A percentile compares a stretch with the other conserved stretches of the same genome.
Conservation (phyloP, 768 basidiomycete species). For the Hypsizygus marmoreus region DNA sequence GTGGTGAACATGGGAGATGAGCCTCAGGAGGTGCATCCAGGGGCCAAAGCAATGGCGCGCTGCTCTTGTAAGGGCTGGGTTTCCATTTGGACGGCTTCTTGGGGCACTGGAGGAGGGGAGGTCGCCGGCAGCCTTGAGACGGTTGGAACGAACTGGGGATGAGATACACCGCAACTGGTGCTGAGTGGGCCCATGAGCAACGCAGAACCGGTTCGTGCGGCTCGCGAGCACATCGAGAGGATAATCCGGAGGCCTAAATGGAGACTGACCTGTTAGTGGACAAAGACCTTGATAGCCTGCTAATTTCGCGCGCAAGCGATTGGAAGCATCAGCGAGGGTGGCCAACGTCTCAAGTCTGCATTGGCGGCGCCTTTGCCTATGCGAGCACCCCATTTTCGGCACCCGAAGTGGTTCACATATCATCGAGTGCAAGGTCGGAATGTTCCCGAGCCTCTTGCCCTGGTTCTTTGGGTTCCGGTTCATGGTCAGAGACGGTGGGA, state of each 20-base stretch:
- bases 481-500: slow-evolving; percentile 58
- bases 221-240: slow-evolving; percentile 25
- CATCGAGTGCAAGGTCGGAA: slow-evolving; percentile 33
- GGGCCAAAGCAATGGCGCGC: slow-evolving; percentile 35
- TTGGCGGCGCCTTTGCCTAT: slow-evolving; percentile 70
- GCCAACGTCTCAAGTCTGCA: slow-evolving; percentile 59
- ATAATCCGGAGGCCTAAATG: slow-evolving; percentile 29
- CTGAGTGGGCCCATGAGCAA: slow-evolving; percentile 26
- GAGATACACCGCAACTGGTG: slow-evolving; percentile 13
- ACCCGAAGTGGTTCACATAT: slow-evolving; percentile 62
- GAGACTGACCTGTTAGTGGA: slow-evolving; percentile 36
- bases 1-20: slow-evolving; percentile 58
- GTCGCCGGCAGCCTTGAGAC: too few relatives aligned
- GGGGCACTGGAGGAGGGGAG: slow-evolving; percentile 40
- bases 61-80: slow-evolving; percentile 68
- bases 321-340: slow-evolving; percentile 82
- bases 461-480: slow-evolving; percentile 45
- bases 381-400: slow-evolving; percentile 82
- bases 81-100: slow-evolving; percentile 92
- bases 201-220: slow-evolving; percentile 43
- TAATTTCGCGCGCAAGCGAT: slow-evolving; percentile 81
- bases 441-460: slow-evolving; percentile 45
- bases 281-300: slow-evolving; percentile 57
- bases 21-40: slow-evolving; percentile 35
- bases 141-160: slow-evolving; percentile 22